phyloP scores from a whole-genome alignment of 1,139 yeast genomes.

The Yarrowia galli region DNA sequence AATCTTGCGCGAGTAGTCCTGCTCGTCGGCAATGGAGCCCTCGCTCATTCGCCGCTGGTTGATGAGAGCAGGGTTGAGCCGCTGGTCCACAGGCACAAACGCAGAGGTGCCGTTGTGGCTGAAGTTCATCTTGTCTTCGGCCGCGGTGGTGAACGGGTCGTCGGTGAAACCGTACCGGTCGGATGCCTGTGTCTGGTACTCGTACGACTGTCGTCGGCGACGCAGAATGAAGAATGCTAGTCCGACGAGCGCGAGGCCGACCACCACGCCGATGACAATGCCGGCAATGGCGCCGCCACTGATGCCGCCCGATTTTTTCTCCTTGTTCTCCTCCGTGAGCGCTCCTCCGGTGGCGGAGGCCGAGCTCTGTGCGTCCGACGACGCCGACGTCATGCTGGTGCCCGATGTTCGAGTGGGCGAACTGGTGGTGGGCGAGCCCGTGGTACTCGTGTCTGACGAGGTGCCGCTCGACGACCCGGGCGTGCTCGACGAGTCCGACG shows the following conservation, averaged over 20 bases:
- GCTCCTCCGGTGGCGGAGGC: constrained; percentile 42
- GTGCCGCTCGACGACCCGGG: constrained; percentile 38
- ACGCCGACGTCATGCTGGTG: constrained; percentile 43
- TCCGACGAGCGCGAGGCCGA: constrained; percentile 55
- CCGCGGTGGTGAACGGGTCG: constrained; percentile 41
- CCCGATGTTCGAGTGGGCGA: constrained; percentile 42
- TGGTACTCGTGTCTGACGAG: constrained; percentile 41
- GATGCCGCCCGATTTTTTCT: constrained; percentile 47
- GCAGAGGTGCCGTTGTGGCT: constrained; percentile 52
- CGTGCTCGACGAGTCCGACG: constrained; percentile 42
- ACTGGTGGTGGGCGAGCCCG: constrained; percentile 46
- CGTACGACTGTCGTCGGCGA: constrained; percentile 56
- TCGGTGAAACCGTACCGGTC: constrained; percentile 41
- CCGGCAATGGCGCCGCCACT: constrained; percentile 50
- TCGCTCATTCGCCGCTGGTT: constrained; percentile 77
- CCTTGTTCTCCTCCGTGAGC: constrained; percentile 40
- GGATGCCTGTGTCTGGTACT: constrained; percentile 58
- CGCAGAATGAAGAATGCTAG: constrained; percentile 58
- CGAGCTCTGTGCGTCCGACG: constrained; percentile 45
- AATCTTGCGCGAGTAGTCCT: constrained; percentile 76
- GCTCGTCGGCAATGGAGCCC: constrained; percentile 79
- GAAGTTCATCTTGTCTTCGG: constrained; percentile 44
- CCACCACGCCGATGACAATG: constrained; percentile 48
- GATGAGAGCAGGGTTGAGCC: constrained; percentile 71
- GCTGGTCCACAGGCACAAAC: constrained; percentile 67